Evolutionary conservation across 495 filamentous ascomycete genomes (phyloP).

Genomic region (Podospora bellae-mahoneyi): DNA sequence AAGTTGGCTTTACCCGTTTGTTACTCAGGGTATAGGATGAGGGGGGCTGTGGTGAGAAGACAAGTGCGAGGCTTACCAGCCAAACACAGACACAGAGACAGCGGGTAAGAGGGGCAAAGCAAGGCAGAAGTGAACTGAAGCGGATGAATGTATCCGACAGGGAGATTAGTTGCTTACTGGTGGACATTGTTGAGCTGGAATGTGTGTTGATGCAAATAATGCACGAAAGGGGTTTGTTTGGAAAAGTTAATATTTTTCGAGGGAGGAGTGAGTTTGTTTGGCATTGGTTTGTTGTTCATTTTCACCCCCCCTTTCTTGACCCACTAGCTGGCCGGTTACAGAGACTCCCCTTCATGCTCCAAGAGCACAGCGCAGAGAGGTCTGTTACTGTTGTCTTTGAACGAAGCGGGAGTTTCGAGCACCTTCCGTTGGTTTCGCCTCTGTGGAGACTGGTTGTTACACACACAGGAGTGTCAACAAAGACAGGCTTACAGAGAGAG

Average conservation of each 20-base stretch:
- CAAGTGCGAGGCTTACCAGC: not conserved
- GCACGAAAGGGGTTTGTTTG: not conserved
- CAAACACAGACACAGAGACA: not conserved
- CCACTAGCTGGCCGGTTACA: not conserved
- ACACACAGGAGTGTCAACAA: not conserved
- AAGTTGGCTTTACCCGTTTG: not conserved
- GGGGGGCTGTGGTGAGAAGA: not conserved
- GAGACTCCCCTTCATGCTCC: not conserved
- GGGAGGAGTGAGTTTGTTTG: not conserved
- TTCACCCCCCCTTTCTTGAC: not conserved
- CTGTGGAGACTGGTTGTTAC: not conserved
- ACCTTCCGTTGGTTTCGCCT: not conserved
- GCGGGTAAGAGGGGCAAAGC: not conserved
- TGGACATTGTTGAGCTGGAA: slow-evolving; percentile 2
- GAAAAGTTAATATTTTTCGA: not conserved
- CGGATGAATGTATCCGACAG: not conserved
- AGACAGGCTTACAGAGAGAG: not conserved
- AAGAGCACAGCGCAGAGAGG: not conserved
- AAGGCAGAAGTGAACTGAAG: not conserved
- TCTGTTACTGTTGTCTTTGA: not conserved
- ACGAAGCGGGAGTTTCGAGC: not conserved
- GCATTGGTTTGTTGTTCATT: not conserved
- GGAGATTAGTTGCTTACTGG: not conserved
- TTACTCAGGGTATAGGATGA: not conserved
- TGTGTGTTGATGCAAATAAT: not conserved